Percentiles rank a stretch among this genome's conserved stretches.
Conservation (phyloP, 2,329 filamentous ascomycete genomes). For the Corynespora cassiicola region DNA sequence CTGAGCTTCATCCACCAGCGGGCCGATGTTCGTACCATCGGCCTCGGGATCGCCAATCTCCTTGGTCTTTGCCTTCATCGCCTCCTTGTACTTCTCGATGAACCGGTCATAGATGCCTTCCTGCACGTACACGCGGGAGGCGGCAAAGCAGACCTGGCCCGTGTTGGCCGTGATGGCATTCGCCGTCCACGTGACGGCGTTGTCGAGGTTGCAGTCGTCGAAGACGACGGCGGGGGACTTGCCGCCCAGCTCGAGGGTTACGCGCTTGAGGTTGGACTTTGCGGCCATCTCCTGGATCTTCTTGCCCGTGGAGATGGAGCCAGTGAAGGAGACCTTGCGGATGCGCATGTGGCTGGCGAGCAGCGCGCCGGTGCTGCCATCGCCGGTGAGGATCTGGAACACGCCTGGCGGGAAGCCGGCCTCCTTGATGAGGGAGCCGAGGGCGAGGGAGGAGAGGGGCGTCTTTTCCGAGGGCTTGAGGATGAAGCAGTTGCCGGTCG, state of each 20-base stretch:
- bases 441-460: constrained; percentile 39
- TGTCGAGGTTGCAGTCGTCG: constrained; percentile 52
- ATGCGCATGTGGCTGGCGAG: constrained; percentile 48
- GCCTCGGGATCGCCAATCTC: constrained; percentile 40
- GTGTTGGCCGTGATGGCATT: constrained; percentile 46
- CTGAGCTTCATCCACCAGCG: constrained; percentile 41
- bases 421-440: constrained; percentile 42
- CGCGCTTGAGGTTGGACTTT: constrained; percentile 50
- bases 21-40: constrained; percentile 38
- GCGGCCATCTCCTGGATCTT: constrained; percentile 50
- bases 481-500: constrained; percentile 45
- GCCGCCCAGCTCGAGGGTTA: constrained; percentile 53
- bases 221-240: constrained; percentile 54
- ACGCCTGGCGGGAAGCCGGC: constrained; percentile 50
- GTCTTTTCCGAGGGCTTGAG: constrained; percentile 46
- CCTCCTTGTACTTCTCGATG: constrained; percentile 42
- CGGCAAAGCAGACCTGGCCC: constrained; percentile 48
- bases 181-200: constrained; percentile 44
- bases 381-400: constrained; percentile 47
- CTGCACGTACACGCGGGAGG: constrained; percentile 47
- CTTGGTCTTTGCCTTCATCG: constrained; percentile 36
- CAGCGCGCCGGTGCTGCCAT: constrained; percentile 45
- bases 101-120: constrained; percentile 47
- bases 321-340: constrained; percentile 51
- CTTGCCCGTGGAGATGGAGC: constrained; percentile 46